Evolutionary conservation across 1,284 basidiomycete genomes (phyloP), one percentile per base, ranked within the genome.

Genomic region (Apiotrichum gamsii): DNA sequence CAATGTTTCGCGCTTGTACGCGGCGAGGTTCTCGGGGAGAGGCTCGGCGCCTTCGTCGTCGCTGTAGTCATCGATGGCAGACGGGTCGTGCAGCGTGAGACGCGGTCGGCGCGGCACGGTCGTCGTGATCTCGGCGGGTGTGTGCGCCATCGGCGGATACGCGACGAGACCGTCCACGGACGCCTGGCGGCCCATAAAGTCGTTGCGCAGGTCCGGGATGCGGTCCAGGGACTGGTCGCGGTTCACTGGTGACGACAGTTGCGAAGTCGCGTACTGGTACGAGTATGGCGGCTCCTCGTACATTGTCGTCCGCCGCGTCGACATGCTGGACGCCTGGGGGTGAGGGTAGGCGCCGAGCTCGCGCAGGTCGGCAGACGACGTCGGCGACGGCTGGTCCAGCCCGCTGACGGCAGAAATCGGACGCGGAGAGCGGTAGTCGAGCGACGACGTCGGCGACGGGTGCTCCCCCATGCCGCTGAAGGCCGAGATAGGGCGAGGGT

Each of bases 1-100:
- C n/a, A 70, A 11, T 3, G 64, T 69, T 16, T 70, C 68, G 36
- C 65, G 57, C 50, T 70, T 70, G 29, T 69, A 49, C 35, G 65
- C 62, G 6, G 56, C 31, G 15, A 58, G 34, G 14, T 28, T 28
- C 25, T 6, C 40, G 4, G 8, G n/a, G 2, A 40, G 15, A 9
- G 20, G 28, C 1, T 10, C n/a, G 9, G 31, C n/a, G 15, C 60
- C 60, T 11, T 54, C 57, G 19, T 51, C 51, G 18, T 58, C 52
- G 19, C 39, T 46, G 25, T 28, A 6, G 25, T 28, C 8, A 4
- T 58, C 54, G 24, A 40, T 29, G 2, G 39, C 23, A 3, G 30
- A 19, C 3, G 47, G 40, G 35, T 62, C 56, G 40, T 69, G 61
- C 11, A 66, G 48, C 9, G 53, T 45, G 16, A 69, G 50, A 2